Evolutionary conservation across 2,329 filamentous ascomycete genomes (phyloP), one percentile per base, ranked within the genome.

Genomic region (Fusarium haematococcum): DNA sequence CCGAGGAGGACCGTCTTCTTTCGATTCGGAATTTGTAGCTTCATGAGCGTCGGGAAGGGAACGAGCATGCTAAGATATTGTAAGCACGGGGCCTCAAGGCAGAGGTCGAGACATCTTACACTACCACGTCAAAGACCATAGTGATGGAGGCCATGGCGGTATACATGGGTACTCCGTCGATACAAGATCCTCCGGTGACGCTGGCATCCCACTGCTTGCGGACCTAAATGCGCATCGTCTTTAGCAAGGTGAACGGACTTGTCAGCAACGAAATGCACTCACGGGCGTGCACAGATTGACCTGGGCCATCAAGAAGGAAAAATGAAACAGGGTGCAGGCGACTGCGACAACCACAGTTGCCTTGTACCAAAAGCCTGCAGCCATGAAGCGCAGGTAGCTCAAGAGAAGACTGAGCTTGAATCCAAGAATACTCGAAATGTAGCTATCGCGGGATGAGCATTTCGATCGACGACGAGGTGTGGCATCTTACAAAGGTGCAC

Each of bases 371-470:
- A 85, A 85, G 4, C 63, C 43, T 0, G 80, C 79, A 2, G 85
- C 82, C 5, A 86, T 83, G 16, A 88, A 85, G 2, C 86, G 84
- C 1, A 87, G 78, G 20, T 86, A 85, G 1, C 84, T 84, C 3
- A 85, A 79, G 5, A 88, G 75, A 2, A 88, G 76, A 35, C 85
- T 81, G 23, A 87, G 77, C 65, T 88, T 88, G 77, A 88, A 88
- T 2, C 83, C 84, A 4, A 86, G 80, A 27, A 88, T 85, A 39
- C 82, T 82, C 13, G 78, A 70, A 23, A 85, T 82, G 63, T 86
- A 86, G 30, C 84, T 85, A 43, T 41, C 27, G 48, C 13, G 30
- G 27, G 20, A n/a, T 13, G 23, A 50, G 16, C n/a, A 50, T 45
- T 39, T 54, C n/a, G 48, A 27, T 59, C 27, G 27, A 18, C 9